Evolutionary conservation across 495 filamentous ascomycete genomes (phyloP).

Genomic region (Neurospora terricola): DNA sequence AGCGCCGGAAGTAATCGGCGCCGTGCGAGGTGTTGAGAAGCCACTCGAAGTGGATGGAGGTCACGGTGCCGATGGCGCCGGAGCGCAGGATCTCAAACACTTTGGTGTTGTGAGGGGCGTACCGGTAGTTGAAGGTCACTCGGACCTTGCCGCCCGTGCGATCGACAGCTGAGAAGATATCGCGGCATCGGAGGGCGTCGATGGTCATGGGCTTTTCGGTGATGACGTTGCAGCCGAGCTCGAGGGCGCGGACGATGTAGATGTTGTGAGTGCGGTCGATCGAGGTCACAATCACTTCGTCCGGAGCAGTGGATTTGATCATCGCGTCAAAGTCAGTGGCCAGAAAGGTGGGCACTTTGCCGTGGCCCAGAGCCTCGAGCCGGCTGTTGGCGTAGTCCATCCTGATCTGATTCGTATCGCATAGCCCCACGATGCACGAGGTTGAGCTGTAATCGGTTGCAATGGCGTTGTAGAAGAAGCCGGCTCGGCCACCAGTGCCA

Average conservation of each 20-base stretch:
- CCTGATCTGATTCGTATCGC: slow-evolving; percentile 39
- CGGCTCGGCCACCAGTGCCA: slow-evolving; percentile 33
- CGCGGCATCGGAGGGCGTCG: slow-evolving; percentile 41
- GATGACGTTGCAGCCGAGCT: slow-evolving; percentile 46
- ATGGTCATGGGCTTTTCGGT: slow-evolving; percentile 52
- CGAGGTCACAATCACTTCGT: slow-evolving; percentile 48
- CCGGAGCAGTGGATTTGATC: slow-evolving; percentile 41
- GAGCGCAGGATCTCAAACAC: slow-evolving; percentile 37
- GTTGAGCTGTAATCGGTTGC: slow-evolving; percentile 35
- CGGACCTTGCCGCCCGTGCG: slow-evolving; percentile 28
- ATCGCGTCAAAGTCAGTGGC: slow-evolving; percentile 44
- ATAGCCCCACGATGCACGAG: slow-evolving; percentile 40
- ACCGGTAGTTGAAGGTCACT: slow-evolving; percentile 43
- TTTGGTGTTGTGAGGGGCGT: slow-evolving; percentile 42
- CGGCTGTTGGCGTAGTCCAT: slow-evolving; percentile 32
- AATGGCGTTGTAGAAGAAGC: slow-evolving; percentile 49
- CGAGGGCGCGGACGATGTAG: slow-evolving; percentile 45
- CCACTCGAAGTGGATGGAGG: slow-evolving; percentile 51
- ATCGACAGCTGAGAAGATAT: slow-evolving; percentile 36
- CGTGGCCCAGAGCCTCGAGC: slow-evolving; percentile 25
- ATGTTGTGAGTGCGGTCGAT: slow-evolving; percentile 48
- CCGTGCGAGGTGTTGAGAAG: slow-evolving; percentile 50
- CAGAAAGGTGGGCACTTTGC: slow-evolving; percentile 36
- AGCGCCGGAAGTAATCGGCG: slow-evolving; percentile 51
- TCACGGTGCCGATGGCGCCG: slow-evolving; percentile 42